phyloP scores from a whole-genome alignment of 352 stramenopile species.

The Phytophthora boehmeriae region DNA sequence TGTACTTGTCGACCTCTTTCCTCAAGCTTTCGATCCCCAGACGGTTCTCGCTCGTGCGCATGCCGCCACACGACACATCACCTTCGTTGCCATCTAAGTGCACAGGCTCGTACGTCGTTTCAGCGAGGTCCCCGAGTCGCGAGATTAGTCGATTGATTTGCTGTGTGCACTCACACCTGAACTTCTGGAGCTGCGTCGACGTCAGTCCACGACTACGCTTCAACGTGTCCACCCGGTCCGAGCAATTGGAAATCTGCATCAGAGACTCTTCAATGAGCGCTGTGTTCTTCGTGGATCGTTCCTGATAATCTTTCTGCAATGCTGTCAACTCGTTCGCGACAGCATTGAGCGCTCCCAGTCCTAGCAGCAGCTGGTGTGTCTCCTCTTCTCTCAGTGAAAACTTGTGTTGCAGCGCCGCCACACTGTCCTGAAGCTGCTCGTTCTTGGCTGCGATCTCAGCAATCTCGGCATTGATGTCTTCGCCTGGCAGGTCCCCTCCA shows the following conservation, averaged over 20 bases:
- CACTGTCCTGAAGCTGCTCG: slow-evolving; percentile 42
- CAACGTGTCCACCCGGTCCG: slow-evolving; percentile 51
- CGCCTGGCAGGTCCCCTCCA: neutral
- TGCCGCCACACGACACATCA: slow-evolving; percentile 10
- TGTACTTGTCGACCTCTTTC: slow-evolving; percentile 31
- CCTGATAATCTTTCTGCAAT: slow-evolving; percentile 56
- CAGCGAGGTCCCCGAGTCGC: slow-evolving; percentile 44
- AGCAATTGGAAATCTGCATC: slow-evolving; percentile 55
- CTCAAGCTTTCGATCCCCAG: slow-evolving; percentile 31
- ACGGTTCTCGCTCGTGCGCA: slow-evolving; percentile 18
- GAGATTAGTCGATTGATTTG: slow-evolving; percentile 52
- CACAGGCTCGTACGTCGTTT: slow-evolving; percentile 18
- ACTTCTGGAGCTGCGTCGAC: slow-evolving; percentile 42
- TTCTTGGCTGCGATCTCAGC: slow-evolving; percentile 42
- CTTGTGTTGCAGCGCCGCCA: slow-evolving; percentile 45
- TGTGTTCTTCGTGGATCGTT: slow-evolving; percentile 50
- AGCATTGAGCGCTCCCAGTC: slow-evolving; percentile 39
- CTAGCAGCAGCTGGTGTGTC: slow-evolving; percentile 42
- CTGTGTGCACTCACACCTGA: slow-evolving; percentile 48
- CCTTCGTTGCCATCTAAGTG: slow-evolving; percentile 6
- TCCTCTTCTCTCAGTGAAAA: slow-evolving; percentile 43
- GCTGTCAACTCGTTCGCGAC: slow-evolving; percentile 44
- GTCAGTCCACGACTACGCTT: slow-evolving; percentile 41
- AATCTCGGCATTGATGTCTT: slow-evolving; percentile 27
- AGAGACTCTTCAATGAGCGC: slow-evolving; percentile 56